These are phyloP conservation scores for Hydnomerulius pinastri DNA, from an alignment of 768 basidiomycete genomes.

Conservation along the genomic window DNA sequence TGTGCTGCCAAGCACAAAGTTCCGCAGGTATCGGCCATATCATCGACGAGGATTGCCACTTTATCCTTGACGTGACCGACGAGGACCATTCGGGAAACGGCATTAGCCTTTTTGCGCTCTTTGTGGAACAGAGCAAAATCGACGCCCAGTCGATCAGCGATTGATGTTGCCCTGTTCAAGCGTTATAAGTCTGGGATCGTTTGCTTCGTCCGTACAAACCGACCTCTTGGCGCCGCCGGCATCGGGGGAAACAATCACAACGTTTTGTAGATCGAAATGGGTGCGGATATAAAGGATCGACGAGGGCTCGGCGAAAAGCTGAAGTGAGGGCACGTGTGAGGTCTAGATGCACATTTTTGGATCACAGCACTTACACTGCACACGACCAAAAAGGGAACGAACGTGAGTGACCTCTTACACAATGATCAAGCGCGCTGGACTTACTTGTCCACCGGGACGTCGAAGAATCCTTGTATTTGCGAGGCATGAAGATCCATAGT, in stretches of 20 bases:
- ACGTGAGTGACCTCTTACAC: conserved; percentile 16
- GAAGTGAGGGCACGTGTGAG: conserved; percentile 22
- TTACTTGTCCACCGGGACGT: conserved; percentile 99
- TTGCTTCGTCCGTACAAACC: conserved; percentile 8
- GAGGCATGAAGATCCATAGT: conserved; percentile 99
- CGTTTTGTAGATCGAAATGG: conserved; percentile 79
- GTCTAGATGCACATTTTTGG: conserved; percentile 9
- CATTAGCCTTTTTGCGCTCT: conserved; percentile 96
- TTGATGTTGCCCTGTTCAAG: conserved; percentile 81
- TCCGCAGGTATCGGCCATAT: conserved; percentile 98
- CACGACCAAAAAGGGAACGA: neutral
- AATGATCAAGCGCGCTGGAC: conserved; percentile 36
- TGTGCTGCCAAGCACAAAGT: conserved; percentile 90
- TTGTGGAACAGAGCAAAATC: conserved; percentile 99
- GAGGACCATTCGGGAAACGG: conserved; percentile 92
- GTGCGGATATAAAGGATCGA: conserved; percentile 93
- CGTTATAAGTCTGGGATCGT: conserved; percentile 15
- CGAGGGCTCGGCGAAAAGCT: conserved; percentile 96
- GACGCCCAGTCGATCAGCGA: conserved; percentile 93
- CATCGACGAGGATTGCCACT: conserved; percentile 93
- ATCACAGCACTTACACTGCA: conserved; percentile 50
- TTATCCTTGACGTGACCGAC: conserved; percentile 94
- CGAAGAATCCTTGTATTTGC: conserved; percentile 99
- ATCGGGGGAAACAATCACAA: conserved; percentile 97
- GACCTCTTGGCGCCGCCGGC: conserved; percentile 98